These are phyloP conservation scores for Mycena maculata DNA, from an alignment of 768 basidiomycete species.

Conservation along the genomic window DNA sequence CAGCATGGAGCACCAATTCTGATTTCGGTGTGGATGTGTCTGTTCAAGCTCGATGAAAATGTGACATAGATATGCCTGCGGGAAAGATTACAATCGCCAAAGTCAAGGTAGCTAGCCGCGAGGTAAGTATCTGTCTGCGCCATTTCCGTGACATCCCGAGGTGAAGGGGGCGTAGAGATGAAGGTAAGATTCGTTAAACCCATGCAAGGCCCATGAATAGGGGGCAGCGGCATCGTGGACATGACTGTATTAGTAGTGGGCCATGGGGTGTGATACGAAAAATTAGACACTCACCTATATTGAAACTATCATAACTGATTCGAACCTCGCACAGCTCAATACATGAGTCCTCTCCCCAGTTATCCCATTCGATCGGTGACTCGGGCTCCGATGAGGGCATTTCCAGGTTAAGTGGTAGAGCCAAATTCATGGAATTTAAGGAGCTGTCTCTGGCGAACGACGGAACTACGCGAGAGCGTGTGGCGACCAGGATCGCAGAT, in stretches of 20 bases:
- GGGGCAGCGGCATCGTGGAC: slow-evolving; percentile 55
- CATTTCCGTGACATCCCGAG: slow-evolving; percentile 39
- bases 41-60: slow-evolving; percentile 30
- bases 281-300: slow-evolving; percentile 52
- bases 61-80: slow-evolving; percentile 1
- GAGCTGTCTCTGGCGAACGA: slow-evolving; percentile 36
- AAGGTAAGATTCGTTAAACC: slow-evolving; percentile 61
- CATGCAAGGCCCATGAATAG: slow-evolving; percentile 52
- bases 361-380: slow-evolving; percentile 58
- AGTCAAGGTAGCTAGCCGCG: slow-evolving; percentile 66
- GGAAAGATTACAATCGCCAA: slow-evolving; percentile 63
- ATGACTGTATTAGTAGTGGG: slow-evolving; percentile 49
- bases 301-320: slow-evolving; percentile 57
- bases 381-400: slow-evolving; percentile 43
- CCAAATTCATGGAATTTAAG: slow-evolving; percentile 59
- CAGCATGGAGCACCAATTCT: slow-evolving; percentile 49
- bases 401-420: slow-evolving; percentile 46
- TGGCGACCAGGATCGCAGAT: slow-evolving; percentile 69
- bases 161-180: slow-evolving; percentile 50
- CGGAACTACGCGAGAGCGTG: slow-evolving; percentile 66
- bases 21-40: slow-evolving; percentile 54
- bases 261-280: background rate
- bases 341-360: slow-evolving; percentile 67
- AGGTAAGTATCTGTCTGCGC: slow-evolving; percentile 55
- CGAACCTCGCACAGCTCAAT: slow-evolving; percentile 74